Conservation (phyloP, 805 yeast genomes). For the Nakazawaea holstii region DNA sequence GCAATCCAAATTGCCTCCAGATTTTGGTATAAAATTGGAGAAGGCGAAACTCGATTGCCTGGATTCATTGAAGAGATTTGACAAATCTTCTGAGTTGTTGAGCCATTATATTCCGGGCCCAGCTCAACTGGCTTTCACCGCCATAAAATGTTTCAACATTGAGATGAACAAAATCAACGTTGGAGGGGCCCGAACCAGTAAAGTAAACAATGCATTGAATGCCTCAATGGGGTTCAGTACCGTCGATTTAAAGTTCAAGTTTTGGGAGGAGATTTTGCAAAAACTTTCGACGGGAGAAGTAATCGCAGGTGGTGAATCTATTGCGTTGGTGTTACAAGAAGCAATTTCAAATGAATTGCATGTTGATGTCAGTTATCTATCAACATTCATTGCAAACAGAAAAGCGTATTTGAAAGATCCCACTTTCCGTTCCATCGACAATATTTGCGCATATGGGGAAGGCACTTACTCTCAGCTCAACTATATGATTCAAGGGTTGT, state of each 20-base stretch:
- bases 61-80: conserved; percentile 39
- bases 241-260: conserved; percentile 56
- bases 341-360: conserved; percentile 43
- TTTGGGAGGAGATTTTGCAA: conserved; percentile 64
- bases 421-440: conserved; percentile 43
- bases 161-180: conserved; percentile 49
- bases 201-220: conserved; percentile 27
- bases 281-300: conserved; percentile 30
- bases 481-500: conserved; percentile 55
- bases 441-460: conserved; percentile 73
- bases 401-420: conserved; percentile 44
- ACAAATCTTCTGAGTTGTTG: conserved; percentile 59
- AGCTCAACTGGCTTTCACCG: conserved; percentile 56
- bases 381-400: conserved; percentile 56
- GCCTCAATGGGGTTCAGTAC: conserved; percentile 24
- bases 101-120: conserved; percentile 67
- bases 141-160: conserved; percentile 58
- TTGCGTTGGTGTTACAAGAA: conserved; percentile 51
- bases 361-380: conserved; percentile 49
- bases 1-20: conserved; percentile 22
- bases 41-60: conserved; percentile 40
- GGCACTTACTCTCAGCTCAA: conserved; percentile 72
- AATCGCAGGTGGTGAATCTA: conserved; percentile 52
- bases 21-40: conserved; percentile 20
- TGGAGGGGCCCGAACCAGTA: conserved; percentile 22